Percentiles rank a stretch among this genome's conserved stretches.
These are phyloP conservation scores for Helenozyma rhizophorensis DNA, from an alignment of 805 yeast genomes.

Conservation along the genomic window DNA sequence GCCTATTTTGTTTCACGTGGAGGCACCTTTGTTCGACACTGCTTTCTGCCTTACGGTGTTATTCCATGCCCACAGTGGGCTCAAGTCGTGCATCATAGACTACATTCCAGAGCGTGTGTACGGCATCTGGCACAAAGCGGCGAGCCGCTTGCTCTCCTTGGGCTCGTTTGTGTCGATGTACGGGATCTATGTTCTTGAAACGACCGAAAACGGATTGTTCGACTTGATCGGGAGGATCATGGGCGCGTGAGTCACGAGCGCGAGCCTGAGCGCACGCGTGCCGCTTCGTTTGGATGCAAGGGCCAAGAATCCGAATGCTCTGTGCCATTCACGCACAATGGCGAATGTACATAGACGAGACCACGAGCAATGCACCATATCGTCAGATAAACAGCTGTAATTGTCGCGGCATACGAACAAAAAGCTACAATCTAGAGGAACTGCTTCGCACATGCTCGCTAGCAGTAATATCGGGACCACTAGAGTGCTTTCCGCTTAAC, in stretches of 20 bases:
- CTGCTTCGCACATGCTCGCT: too few species aligned
- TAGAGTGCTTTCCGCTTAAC: too few species aligned
- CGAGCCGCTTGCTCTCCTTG: conserved; percentile 60
- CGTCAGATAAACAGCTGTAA: too few species aligned
- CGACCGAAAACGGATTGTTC: conserved; percentile 73
- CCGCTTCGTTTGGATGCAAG: too few species aligned
- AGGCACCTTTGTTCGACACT: conserved; percentile 68
- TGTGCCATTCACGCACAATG: too few species aligned
- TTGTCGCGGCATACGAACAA: too few species aligned
- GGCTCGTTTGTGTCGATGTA: conserved; percentile 70
- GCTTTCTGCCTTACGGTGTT: conserved; percentile 60
- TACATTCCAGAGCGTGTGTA: conserved; percentile 85
- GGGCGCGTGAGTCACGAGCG: conserved; percentile 45
- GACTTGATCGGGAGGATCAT: conserved; percentile 63
- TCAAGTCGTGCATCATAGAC: conserved; percentile 88
- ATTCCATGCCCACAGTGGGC: conserved; percentile 80
- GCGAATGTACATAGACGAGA: too few species aligned
- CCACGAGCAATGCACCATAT: too few species aligned
- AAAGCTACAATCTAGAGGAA: too few species aligned
- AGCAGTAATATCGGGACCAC: too few species aligned
- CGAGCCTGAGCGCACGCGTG: not conserved
- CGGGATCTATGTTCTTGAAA: conserved; percentile 80
- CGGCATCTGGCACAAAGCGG: conserved; percentile 69
- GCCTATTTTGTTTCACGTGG: conserved; percentile 75
- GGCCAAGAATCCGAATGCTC: too few species aligned